Evolutionary conservation across 2,329 filamentous ascomycete species (phyloP), one percentile per base, ranked within the genome.

Genomic region (Aspergillus vadensis): DNA sequence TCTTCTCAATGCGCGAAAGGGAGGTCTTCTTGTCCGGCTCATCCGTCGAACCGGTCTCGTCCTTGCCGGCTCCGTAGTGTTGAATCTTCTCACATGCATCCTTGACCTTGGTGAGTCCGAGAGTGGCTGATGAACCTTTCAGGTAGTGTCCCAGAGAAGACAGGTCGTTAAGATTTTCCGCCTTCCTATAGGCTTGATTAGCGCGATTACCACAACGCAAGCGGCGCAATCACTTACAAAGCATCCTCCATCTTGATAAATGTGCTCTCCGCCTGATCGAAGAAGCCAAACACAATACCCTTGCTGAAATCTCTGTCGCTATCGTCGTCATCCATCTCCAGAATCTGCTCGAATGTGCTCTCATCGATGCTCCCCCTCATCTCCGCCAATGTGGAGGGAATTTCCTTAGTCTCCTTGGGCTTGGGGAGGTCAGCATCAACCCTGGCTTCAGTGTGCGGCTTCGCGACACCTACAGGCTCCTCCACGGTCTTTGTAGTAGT

Each of bases 81-180:
- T 99, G 94, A 71, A 99, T 97, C 82, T 96, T 92, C 79, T 98
- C 93, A 80, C 95, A 99, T 64, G 87, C 89, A 72, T 97, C 92
- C 76, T 92, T 91, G 70, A 99, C 90, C 77, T 96, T 96, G 70
- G 86, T 89, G 58, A 98, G 85, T 49, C 95, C 95, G 57, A 99
- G 85, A 4, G 95, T 97, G 41, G 95, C 94, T 8, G 94, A 97
- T 6, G 94, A 98, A 62, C 95, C 95, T 80, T 99, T 99, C 68
- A 99, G 84, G 80, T 97, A 99, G 79, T 99, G 95, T 44, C 95
- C 95, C 32, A 97, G 87, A 56, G 86, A 84, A 36, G 92, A 96
- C 39, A 98, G 86, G 66, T 87, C 81, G n/a, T 80, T 77, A 59
- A 98, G 86, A 61, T 97, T 83, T 71, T 85, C 83, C 2, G 84